Evolutionary conservation across 2,329 filamentous ascomycete genomes (phyloP).

Genomic region (Kalmusia sp.): DNA sequence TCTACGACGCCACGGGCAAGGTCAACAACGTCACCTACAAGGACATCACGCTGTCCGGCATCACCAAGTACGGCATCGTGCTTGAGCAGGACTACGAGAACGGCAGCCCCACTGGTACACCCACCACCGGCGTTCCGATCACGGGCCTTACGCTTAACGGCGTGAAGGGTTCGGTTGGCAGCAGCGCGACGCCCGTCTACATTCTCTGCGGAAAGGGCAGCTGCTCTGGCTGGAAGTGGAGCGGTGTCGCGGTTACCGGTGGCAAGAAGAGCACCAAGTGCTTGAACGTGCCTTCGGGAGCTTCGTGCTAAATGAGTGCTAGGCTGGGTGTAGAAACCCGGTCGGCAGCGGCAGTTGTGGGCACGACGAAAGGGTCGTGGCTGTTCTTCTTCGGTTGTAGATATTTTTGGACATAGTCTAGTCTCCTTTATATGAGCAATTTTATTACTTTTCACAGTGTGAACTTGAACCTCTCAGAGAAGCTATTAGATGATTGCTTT

Average conservation of each 20-base stretch:
- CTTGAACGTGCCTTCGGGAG: slow-evolving; percentile 44
- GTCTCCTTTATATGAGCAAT: too few relatives aligned
- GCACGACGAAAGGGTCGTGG: too few relatives aligned
- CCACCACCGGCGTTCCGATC: slow-evolving; percentile 58
- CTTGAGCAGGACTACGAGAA: slow-evolving; percentile 62
- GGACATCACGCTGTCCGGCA: slow-evolving; percentile 54
- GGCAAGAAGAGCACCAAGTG: slow-evolving; percentile 47
- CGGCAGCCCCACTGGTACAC: slow-evolving; percentile 50
- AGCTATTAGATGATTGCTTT: too few relatives aligned
- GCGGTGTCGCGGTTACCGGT: slow-evolving; percentile 47
- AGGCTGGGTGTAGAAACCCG: background rate
- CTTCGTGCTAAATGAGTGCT: slow-evolving; percentile 36
- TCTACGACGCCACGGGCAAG: slow-evolving; percentile 58
- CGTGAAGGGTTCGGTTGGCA: slow-evolving; percentile 49
- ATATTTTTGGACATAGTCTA: too few relatives aligned
- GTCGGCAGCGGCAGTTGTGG: too few relatives aligned
- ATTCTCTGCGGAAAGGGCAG: slow-evolving; percentile 63
- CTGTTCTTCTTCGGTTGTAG: too few relatives aligned
- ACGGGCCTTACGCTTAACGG: slow-evolving; percentile 50
- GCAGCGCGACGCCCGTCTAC: slow-evolving; percentile 52
- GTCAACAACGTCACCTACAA: slow-evolving; percentile 58
- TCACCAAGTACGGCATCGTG: slow-evolving; percentile 59
- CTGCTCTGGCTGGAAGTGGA: slow-evolving; percentile 64
- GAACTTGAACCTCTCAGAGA: too few relatives aligned
- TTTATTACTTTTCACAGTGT: too few relatives aligned